Conservation (phyloP, 257 asterid genomes). For the Rhazya stricta region DNA sequence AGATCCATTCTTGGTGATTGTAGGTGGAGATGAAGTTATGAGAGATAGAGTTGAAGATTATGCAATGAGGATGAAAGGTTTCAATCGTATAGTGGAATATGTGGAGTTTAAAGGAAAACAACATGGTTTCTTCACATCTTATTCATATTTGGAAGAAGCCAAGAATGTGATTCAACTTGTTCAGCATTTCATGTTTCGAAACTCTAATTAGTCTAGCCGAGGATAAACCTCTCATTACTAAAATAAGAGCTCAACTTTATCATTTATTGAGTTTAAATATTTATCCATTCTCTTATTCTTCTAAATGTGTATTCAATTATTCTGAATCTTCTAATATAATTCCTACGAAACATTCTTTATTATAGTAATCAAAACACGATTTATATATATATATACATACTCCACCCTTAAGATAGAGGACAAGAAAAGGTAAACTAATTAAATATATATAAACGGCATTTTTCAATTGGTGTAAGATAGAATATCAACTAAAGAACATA, state of each 20-base stretch:
- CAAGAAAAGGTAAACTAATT: too few relatives aligned
- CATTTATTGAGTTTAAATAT: too few relatives aligned
- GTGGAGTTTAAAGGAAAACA: slow-evolving; percentile 27
- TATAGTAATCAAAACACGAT: too few relatives aligned
- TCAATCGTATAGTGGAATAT: slow-evolving; percentile 9
- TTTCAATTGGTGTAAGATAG: too few relatives aligned
- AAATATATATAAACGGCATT: too few relatives aligned
- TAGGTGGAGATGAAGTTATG: slow-evolving; percentile 23
- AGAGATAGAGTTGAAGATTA: slow-evolving; percentile 23
- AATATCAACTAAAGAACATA: too few relatives aligned
- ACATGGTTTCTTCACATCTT: slow-evolving; percentile 21
- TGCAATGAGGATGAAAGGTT: slow-evolving; percentile 17
- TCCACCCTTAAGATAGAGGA: too few relatives aligned
- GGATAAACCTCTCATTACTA: background rate
- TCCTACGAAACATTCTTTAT: too few relatives aligned
- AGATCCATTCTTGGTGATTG: slow-evolving; percentile 27
- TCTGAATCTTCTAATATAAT: too few relatives aligned
- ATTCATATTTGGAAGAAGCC: slow-evolving; percentile 11
- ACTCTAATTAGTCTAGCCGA: background rate
- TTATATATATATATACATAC: too few relatives aligned
- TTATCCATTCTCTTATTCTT: too few relatives aligned
- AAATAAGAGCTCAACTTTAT: background rate
- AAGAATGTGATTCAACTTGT: slow-evolving; percentile 10
- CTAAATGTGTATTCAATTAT: too few relatives aligned
- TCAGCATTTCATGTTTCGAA: slow-evolving; percentile 1